These are phyloP conservation scores for Cyberlindnera galapagoensis DNA, from an alignment of 805 yeast genomes.

Conservation along the genomic window DNA sequence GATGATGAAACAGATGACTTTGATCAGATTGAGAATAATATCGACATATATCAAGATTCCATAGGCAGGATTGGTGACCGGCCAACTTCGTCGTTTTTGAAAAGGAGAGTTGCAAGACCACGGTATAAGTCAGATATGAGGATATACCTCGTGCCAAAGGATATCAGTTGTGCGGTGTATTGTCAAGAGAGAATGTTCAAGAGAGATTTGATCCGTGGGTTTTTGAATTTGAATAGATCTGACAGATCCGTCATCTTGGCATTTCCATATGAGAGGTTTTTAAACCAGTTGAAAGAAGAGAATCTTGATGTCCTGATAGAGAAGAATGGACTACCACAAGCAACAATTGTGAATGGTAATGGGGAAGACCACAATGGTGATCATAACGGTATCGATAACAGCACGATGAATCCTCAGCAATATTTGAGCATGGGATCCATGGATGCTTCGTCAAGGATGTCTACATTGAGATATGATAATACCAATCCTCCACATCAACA, in stretches of 20 bases:
- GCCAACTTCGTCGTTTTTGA: conserved; percentile 44
- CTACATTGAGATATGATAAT: too few species aligned
- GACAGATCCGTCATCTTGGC: conserved; percentile 27
- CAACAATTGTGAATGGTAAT: too few species aligned
- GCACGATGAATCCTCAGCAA: too few species aligned
- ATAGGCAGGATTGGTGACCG: conserved; percentile 31
- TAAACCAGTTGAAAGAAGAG: conserved; percentile 13
- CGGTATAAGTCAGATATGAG: conserved; percentile 59
- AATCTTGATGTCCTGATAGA: conserved; percentile 12
- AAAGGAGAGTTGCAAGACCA: conserved; percentile 54
- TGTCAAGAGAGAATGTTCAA: conserved; percentile 44
- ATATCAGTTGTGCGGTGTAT: conserved; percentile 34
- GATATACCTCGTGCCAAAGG: conserved; percentile 46
- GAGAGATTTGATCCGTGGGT: conserved; percentile 45
- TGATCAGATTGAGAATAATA: conserved; percentile 14
- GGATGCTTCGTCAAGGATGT: too few species aligned
- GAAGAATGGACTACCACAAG: conserved; percentile 15
- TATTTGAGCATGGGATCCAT: too few species aligned
- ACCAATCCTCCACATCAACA: too few species aligned
- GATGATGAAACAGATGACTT: conserved; percentile 37
- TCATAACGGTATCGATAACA: too few species aligned
- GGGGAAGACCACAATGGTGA: too few species aligned
- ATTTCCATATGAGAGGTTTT: conserved; percentile 22
- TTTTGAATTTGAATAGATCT: conserved; percentile 30
- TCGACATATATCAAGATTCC: conserved; percentile 15